Evolutionary conservation across 169 alveolate species (phyloP), one percentile per base, ranked within the genome.

Genomic region (Plasmodium fragile): DNA sequence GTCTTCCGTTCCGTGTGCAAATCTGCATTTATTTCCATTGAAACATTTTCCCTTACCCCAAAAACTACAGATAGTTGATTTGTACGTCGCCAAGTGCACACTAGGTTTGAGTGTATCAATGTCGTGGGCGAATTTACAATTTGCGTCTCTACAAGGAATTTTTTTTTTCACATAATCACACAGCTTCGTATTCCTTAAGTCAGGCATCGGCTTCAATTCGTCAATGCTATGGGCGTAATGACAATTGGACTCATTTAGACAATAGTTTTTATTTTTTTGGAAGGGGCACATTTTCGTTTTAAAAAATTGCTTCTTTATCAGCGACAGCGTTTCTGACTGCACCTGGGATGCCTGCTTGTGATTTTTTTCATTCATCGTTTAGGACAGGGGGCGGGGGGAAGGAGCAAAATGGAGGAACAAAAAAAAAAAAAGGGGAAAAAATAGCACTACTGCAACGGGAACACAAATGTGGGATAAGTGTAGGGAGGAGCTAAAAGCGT

Each of bases 41-140:
- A 87, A 92, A 65, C 97, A 95, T 71, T 94, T 79, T 5, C 97
- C 97, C 32, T 92, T 92, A 32, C 94, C 93, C 97, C 97, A 95
- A 43, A 94, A 95, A 18, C 95, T 95, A 70, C 97, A 95, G 22
- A 95, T 81, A 22, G 85, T 89, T 13, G 97, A 94, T 75, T 95
- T 95, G 91, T 94, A 95, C 7, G 94, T 89, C 16, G 94, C 94
- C 90, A 95, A 94, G 71, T 95, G 95, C 1, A 94, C 96, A 39
- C 96, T 95, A n/a, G 94, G 96, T 25, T 96, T 92, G 52, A 95
- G 72, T 7, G 94, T 95, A 8, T 83, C 93, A 36, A 73, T 92
- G 69, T 80, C 79, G 75, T 95, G 97, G 0, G 97, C 97, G 82
- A 94, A 95, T 36, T 93, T 95, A 91, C 97, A 95, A 11, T 93